phyloP scores from a whole-genome alignment of 805 yeast genomes.

The Kuraishia ogatae region DNA sequence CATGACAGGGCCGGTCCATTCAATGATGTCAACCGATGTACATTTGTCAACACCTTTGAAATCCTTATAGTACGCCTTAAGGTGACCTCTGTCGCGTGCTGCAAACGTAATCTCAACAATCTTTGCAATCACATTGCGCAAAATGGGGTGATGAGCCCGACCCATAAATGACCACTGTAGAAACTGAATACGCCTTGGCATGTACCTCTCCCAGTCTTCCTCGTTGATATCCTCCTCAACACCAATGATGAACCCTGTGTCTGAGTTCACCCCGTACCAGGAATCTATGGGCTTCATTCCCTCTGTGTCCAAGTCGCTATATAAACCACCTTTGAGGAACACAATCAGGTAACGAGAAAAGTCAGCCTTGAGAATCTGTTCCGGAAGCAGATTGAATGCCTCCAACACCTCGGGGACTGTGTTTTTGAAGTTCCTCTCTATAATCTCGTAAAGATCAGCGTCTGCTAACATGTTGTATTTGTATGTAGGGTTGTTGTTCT shows the following conservation, averaged over 20 bases:
- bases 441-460: constrained; percentile 11
- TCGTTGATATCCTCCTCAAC: constrained; percentile 47
- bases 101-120: constrained; percentile 43
- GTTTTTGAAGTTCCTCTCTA: constrained; percentile 16
- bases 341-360: constrained; percentile 48
- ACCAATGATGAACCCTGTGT: constrained; percentile 45
- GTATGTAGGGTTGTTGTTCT: constrained; percentile 21
- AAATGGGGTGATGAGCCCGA: constrained; percentile 52
- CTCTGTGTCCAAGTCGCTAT: constrained; percentile 52
- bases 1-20: constrained; percentile 74
- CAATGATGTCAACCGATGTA: constrained; percentile 41
- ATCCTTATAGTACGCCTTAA: constrained; percentile 26
- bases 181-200: constrained; percentile 46
- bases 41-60: constrained; percentile 27
- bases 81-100: constrained; percentile 23
- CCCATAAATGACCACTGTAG: constrained; percentile 58
- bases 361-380: constrained; percentile 41
- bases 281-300: constrained; percentile 48
- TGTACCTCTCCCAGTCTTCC: constrained; percentile 43
- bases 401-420: constrained; percentile 43
- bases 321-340: constrained; percentile 50
- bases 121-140: constrained; percentile 42
- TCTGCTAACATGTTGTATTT: constrained; percentile 20
- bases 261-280: constrained; percentile 48
- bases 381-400: constrained; percentile 45